These are phyloP conservation scores for Spathaspora hagerdaliae DNA, from an alignment of 805 yeast genomes.

Conservation along the genomic window DNA sequence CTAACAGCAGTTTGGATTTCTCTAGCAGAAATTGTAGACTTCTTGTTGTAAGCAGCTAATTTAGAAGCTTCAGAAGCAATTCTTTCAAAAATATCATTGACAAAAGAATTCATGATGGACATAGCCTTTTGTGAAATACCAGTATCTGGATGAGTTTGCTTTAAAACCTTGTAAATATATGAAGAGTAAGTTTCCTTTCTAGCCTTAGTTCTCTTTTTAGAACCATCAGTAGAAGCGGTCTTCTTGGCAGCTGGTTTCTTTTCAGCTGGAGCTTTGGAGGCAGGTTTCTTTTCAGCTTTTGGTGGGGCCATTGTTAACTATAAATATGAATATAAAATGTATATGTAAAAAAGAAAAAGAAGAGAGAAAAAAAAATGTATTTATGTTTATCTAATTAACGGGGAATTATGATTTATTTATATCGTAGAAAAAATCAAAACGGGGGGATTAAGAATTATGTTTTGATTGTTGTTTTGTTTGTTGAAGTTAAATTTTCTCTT, in stretches of 20 bases:
- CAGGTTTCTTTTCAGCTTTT: conserved; percentile 69
- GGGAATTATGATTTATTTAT: conserved; percentile 7
- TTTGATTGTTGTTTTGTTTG: too few species aligned
- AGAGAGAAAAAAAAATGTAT: conserved; percentile 1
- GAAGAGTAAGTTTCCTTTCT: conserved; percentile 98
- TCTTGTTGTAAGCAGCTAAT: conserved; percentile 98
- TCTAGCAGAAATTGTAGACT: conserved; percentile 96
- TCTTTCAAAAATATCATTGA: conserved; percentile 97
- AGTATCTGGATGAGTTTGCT: conserved; percentile 99
- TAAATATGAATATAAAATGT: not conserved
- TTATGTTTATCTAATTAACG: not conserved
- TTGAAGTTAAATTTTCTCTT: too few species aligned
- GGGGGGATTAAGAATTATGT: not conserved
- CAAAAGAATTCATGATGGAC: conserved; percentile 98
- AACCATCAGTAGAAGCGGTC: conserved; percentile 69
- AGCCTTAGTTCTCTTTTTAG: conserved; percentile 90
- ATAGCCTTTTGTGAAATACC: conserved; percentile 99
- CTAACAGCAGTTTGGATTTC: conserved; percentile 98
- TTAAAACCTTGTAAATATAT: conserved; percentile 96
- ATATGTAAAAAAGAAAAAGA: not conserved
- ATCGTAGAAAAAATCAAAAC: not conserved
- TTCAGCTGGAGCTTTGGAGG: conserved; percentile 97
- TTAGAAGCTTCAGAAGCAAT: conserved; percentile 97
- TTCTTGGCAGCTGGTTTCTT: conserved; percentile 91
- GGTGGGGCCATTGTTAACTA: conserved; percentile 60